These are phyloP conservation scores for Wickerhamiella sorbophila DNA, from an alignment of 805 yeast species.

Conservation along the genomic window DNA sequence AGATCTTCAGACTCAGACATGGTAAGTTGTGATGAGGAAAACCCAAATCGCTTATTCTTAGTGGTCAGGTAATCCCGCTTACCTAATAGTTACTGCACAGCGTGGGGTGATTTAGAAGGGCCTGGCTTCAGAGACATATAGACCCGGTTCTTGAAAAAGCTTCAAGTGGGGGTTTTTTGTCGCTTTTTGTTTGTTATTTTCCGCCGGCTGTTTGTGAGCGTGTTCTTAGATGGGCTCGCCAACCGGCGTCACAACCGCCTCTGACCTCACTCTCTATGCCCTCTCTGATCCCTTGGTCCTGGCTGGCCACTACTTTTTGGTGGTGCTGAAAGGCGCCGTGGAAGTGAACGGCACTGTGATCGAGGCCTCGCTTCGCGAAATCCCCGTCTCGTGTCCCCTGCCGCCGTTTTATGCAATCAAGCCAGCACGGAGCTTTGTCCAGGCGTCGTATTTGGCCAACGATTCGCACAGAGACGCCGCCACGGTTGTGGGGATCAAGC, in stretches of 20 bases:
- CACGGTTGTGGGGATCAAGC: conserved; percentile 7
- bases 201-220: too few species aligned
- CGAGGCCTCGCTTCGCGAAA: conserved; percentile 2
- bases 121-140: too few species aligned
- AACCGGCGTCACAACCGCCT: too few species aligned
- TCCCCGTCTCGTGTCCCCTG: conserved; percentile 11
- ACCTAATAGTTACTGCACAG: neutral
- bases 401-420: conserved; percentile 15
- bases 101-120: neutral
- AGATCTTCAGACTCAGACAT: conserved; percentile 16
- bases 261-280: too few species aligned
- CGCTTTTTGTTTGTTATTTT: neutral
- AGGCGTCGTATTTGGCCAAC: neutral
- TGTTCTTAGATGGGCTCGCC: too few species aligned
- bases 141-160: too few species aligned
- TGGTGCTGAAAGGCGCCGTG: conserved; percentile 22
- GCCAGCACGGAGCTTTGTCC: conserved; percentile 5
- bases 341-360: conserved; percentile 17
- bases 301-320: conserved; percentile 20
- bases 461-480: neutral
- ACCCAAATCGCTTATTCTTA: neutral
- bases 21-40: neutral
- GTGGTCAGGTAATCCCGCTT: neutral
- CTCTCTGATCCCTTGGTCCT: conserved; percentile 15
- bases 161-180: neutral